These are phyloP conservation scores for Prunus salicina DNA, from an alignment of 306 rosid genomes.

Conservation along the genomic window DNA sequence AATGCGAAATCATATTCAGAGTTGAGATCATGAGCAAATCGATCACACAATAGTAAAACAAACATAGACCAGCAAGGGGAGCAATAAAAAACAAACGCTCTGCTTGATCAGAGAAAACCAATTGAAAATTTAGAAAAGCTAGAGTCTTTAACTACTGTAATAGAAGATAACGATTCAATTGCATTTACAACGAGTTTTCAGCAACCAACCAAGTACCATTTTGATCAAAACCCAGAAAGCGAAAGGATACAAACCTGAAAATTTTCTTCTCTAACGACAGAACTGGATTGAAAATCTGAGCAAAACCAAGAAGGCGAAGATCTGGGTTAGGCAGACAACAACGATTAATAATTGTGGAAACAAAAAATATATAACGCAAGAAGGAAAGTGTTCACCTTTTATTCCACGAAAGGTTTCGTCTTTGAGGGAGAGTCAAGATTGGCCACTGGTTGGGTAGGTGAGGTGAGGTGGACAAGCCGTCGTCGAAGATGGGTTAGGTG, in stretches of 20 bases:
- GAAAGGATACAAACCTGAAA: constrained; percentile 42
- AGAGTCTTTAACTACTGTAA: background rate
- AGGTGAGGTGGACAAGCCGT: constrained; percentile 28
- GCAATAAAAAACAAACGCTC: background rate
- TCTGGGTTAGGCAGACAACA: constrained; percentile 17
- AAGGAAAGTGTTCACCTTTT: background rate
- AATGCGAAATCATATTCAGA: background rate
- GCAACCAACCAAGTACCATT: background rate
- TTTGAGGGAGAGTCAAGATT: constrained; percentile 14
- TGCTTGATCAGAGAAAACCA: background rate
- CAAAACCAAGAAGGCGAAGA: constrained; percentile 21
- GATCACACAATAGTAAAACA: constrained; percentile 8
- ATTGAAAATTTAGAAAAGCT: background rate
- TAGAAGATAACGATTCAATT: background rate
- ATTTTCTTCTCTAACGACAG: background rate
- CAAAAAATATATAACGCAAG: background rate
- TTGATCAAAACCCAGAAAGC: constrained; percentile 20
- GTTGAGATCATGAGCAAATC: background rate
- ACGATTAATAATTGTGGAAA: no score
- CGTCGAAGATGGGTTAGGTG: constrained; percentile 9
- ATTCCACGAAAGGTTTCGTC: background rate
- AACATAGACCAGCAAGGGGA: background rate
- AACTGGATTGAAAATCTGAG: constrained; percentile 6
- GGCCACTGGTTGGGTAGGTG: constrained; percentile 25
- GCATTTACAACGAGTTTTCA: background rate